Conservation (phyloP, 2,329 filamentous ascomycete genomes). For the Arachnomyces sp. region DNA sequence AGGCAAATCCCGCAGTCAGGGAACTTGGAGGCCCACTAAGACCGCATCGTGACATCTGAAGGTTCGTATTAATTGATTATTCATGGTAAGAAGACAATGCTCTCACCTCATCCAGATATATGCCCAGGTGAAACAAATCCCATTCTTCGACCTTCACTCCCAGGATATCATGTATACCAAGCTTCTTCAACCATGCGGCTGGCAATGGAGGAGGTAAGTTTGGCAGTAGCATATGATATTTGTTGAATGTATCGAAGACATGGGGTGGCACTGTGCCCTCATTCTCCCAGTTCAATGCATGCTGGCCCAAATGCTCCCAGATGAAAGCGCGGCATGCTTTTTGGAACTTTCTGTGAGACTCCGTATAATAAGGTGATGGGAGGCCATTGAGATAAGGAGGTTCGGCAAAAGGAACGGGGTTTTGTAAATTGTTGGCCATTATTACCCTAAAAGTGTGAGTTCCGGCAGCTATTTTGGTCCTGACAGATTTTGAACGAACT, state of each 20-base stretch:
- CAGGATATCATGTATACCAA: slow-evolving; percentile 60
- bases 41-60: slow-evolving; percentile 56
- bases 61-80: too few species aligned
- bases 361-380: slow-evolving; percentile 64
- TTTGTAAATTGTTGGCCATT: slow-evolving; percentile 24
- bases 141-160: slow-evolving; percentile 66
- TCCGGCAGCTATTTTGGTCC: too few species aligned
- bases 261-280: slow-evolving; percentile 55
- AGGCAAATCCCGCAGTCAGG: slow-evolving; percentile 65
- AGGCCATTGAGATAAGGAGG: slow-evolving; percentile 63
- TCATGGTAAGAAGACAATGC: not conserved
- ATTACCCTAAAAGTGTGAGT: too few species aligned
- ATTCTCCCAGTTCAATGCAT: slow-evolving; percentile 64
- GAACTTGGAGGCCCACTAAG: slow-evolving; percentile 56
- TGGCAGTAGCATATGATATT: slow-evolving; percentile 63
- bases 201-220: slow-evolving; percentile 63
- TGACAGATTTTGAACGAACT: too few species aligned
- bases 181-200: slow-evolving; percentile 56
- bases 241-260: slow-evolving; percentile 58
- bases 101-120: slow-evolving; percentile 59
- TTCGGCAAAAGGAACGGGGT: slow-evolving; percentile 60
- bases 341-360: slow-evolving; percentile 60
- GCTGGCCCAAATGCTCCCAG: slow-evolving; percentile 52
- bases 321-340: slow-evolving; percentile 61
- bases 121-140: slow-evolving; percentile 62